phyloP scores from a whole-genome alignment of 2,329 filamentous ascomycete genomes.

The Dactylonectria estremocensis region DNA sequence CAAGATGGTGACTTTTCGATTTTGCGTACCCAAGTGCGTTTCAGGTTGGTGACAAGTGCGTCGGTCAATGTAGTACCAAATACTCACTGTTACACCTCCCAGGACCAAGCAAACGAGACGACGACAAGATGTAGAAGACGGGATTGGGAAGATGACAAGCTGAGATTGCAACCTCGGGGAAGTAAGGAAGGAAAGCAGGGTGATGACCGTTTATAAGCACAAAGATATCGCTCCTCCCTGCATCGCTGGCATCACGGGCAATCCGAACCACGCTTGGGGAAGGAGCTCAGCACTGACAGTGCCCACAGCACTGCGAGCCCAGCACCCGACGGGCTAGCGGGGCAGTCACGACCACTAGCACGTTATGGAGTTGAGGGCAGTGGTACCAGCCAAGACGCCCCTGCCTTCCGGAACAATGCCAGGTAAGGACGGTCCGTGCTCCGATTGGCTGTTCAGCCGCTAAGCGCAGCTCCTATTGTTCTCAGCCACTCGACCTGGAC shows the following conservation, averaged over 20 bases:
- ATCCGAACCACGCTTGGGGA: conserved; percentile 7
- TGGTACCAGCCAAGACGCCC: conserved; percentile 6
- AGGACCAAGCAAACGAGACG: not conserved
- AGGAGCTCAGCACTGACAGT: conserved; percentile 10
- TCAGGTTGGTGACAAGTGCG: conserved; percentile 19
- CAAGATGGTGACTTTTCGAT: conserved; percentile 7
- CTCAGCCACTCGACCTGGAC: conserved; percentile 5
- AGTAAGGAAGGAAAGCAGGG: conserved; percentile 7
- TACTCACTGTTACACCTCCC: not conserved
- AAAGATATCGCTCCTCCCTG: conserved; percentile 26
- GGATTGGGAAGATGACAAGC: not conserved
- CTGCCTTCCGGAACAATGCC: conserved; percentile 39
- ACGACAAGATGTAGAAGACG: not conserved
- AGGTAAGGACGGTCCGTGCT: conserved; percentile 34
- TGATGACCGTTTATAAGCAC: conserved; percentile 28
- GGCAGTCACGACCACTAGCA: not conserved
- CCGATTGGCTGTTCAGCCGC: conserved; percentile 44
- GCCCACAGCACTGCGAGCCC: not conserved
- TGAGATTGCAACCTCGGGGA: conserved; percentile 9
- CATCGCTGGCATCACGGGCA: conserved; percentile 13
- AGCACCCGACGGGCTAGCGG: not conserved
- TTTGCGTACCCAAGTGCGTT: not conserved
- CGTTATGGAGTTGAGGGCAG: conserved; percentile 23
- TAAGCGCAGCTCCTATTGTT: conserved; percentile 35
- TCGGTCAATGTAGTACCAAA: conserved; percentile 4